A percentile compares a stretch with the other conserved stretches of the same genome.
Conservation (phyloP, 2,329 filamentous ascomycete genomes). For the Thermochaetoides dissita region DNA sequence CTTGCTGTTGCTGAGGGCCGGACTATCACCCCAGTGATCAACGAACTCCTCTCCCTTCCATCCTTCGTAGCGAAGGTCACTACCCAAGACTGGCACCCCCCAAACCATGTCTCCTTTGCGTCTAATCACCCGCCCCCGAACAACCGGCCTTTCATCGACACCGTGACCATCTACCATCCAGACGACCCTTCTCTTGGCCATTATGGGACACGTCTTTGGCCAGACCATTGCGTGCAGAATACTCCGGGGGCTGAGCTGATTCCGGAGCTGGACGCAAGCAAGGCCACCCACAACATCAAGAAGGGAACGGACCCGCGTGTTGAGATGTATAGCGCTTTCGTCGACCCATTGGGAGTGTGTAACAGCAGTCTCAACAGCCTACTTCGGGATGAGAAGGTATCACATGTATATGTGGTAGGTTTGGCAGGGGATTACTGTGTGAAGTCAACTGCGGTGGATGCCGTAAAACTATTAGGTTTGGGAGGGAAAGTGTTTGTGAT, state of each 20-base stretch:
- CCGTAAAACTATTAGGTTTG: slow-evolving; percentile 36
- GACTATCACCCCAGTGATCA: slow-evolving; percentile 55
- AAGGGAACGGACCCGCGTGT: slow-evolving; percentile 64
- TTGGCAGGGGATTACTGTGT: slow-evolving; percentile 87
- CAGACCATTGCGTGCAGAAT: slow-evolving; percentile 70
- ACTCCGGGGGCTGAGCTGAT: slow-evolving; percentile 61
- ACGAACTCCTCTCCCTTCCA: slow-evolving; percentile 55
- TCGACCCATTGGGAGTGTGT: slow-evolving; percentile 57
- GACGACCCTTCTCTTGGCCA: slow-evolving; percentile 40
- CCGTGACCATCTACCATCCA: slow-evolving; percentile 52
- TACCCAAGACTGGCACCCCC: slow-evolving; percentile 86
- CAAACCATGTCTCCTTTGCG: slow-evolving; percentile 76
- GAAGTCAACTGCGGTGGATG: slow-evolving; percentile 65
- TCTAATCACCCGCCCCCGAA: slow-evolving; percentile 46
- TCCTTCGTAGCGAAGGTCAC: slow-evolving; percentile 63
- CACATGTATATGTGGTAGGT: slow-evolving; percentile 74
- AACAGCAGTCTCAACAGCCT: slow-evolving; percentile 48
- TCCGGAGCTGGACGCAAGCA: slow-evolving; percentile 49
- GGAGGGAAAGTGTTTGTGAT: slow-evolving; percentile 69
- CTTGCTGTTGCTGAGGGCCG: slow-evolving; percentile 68
- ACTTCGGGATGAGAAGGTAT: slow-evolving; percentile 46
- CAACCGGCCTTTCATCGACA: slow-evolving; percentile 54
- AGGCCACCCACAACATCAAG: slow-evolving; percentile 53
- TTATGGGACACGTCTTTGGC: slow-evolving; percentile 67
- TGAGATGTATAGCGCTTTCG: slow-evolving; percentile 93